Conservation (phyloP, 257 asterid species). For the Henckelia pumila region DNA sequence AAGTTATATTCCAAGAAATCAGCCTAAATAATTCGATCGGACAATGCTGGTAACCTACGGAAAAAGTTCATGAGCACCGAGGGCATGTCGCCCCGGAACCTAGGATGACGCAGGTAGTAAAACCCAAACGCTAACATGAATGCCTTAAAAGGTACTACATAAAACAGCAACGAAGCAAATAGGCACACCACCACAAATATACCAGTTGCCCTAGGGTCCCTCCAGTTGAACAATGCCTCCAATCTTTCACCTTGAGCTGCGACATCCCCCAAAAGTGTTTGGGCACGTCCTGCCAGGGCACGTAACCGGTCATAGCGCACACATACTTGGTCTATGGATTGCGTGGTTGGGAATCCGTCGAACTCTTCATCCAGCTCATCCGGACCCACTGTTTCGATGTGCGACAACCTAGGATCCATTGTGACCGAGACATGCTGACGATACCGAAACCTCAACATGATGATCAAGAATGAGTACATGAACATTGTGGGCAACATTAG, state of each 20-base stretch:
- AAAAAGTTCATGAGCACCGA: conserved; percentile 71
- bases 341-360: conserved; percentile 66
- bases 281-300: conserved; percentile 83
- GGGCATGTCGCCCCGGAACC: conserved; percentile 90
- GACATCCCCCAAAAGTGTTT: conserved; percentile 71
- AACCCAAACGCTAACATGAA: conserved; percentile 57
- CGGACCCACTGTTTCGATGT: conserved; percentile 57
- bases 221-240: conserved; percentile 89
- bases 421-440: conserved; percentile 53
- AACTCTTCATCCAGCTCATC: conserved; percentile 89
- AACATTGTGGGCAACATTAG: conserved; percentile 59
- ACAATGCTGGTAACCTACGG: conserved; percentile 76
- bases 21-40: conserved; percentile 69
- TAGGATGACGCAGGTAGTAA: conserved; percentile 81
- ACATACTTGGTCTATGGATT: conserved; percentile 56
- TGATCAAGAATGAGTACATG: conserved; percentile 69
- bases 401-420: conserved; percentile 62
- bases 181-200: conserved; percentile 66
- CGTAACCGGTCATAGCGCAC: conserved; percentile 69
- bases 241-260: conserved; percentile 90
- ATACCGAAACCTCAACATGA: conserved; percentile 49
- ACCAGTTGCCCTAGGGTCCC: conserved; percentile 81
- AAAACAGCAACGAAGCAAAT: conserved; percentile 63
- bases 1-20: neutral
- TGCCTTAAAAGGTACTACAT: conserved; percentile 67